phyloP scores from a whole-genome alignment of 805 yeast genomes.

The Barnettozyma salicaria region DNA sequence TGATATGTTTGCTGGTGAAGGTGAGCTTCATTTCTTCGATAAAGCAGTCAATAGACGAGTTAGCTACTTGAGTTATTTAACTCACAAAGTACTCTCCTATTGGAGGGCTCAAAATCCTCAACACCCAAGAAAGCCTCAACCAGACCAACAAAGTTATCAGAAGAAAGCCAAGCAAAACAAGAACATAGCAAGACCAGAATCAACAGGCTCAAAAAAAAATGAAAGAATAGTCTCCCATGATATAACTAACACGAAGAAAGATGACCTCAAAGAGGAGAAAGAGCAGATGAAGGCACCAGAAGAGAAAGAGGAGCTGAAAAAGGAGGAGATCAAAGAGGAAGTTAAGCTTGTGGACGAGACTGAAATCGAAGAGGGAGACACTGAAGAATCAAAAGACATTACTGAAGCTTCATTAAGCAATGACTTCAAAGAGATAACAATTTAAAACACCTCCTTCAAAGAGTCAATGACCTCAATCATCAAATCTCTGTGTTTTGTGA shows the following conservation, averaged over 20 bases:
- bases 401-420: constrained; percentile 9
- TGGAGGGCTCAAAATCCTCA: constrained; percentile 17
- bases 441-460: constrained; percentile 5
- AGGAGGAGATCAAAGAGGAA: not conserved
- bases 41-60: constrained; percentile 44
- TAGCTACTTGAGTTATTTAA: constrained; percentile 35
- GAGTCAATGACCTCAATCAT: not conserved
- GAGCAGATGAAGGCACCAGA: not conserved
- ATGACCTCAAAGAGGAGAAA: constrained; percentile 5
- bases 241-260: constrained; percentile 10
- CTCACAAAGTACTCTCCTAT: constrained; percentile 27
- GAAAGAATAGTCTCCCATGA: constrained; percentile 22
- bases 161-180: not conserved
- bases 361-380: constrained; percentile 3
- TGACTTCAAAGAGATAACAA: constrained; percentile 23
- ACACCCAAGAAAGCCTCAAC: not conserved
- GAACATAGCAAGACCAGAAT: constrained; percentile 6
- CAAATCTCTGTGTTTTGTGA: too few relatives aligned
- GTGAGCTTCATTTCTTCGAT: constrained; percentile 67
- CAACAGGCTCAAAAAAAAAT: constrained; percentile 15
- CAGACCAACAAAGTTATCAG: not conserved
- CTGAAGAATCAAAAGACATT: constrained; percentile 10
- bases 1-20: constrained; percentile 66
- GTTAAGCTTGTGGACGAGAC: not conserved
- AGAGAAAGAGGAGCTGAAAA: constrained; percentile 3